Base-by-base conservation (phyloP, 2,329 filamentous ascomycete genomes). In the Gyromitra esculenta region DNA sequence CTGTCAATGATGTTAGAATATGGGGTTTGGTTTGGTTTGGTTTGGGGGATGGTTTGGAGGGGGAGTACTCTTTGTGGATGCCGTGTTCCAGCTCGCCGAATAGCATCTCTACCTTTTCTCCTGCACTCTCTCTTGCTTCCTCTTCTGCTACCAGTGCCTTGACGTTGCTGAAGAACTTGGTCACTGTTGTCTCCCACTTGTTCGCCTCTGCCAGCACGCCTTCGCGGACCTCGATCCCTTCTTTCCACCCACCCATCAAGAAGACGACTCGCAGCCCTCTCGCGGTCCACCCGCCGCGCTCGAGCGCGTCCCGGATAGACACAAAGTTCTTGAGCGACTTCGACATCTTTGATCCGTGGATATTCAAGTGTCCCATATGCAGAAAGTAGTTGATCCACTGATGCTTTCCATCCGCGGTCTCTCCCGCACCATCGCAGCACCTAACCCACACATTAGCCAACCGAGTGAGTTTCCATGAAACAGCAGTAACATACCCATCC, bases 321-420 rank as follows among this genome's bases (percentile, higher is more conserved):
- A 93, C 93, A 83, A 97, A 97, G 83, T 97, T 98, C 86, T 98
- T 97, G 73, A 98, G 85, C 15, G 90, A 93, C 84, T 98, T 98
- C 73, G 91, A 95, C 95, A 98, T 98, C 83, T 98, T 98, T 25
- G 91, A 93, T 0, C 95, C 94, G 35, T 91, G 89, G 73, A 98
- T 97, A 5, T 90, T 91, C 62, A 97, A 85, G 82, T 98, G 95
- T 0, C 95, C 95, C 91, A 96, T 97, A 82, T 97, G 95, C 15
- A 97, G 82, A 84, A 97, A 98, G 84, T 97, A 97, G 82, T 96
- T 97, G 65, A 97, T 92, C 95, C 95, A 97, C 76, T 92, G 92
- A 56, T 85, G 83, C 15, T 81, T 80, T 13, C 84, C 83, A 21
- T 80, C 79, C 5, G 45, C 39, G 31, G 83, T 81, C 18, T 56